These are phyloP conservation scores for Aureobasidium subglaciale DNA, from an alignment of 2,329 filamentous ascomycete species.

Conservation along the genomic window DNA sequence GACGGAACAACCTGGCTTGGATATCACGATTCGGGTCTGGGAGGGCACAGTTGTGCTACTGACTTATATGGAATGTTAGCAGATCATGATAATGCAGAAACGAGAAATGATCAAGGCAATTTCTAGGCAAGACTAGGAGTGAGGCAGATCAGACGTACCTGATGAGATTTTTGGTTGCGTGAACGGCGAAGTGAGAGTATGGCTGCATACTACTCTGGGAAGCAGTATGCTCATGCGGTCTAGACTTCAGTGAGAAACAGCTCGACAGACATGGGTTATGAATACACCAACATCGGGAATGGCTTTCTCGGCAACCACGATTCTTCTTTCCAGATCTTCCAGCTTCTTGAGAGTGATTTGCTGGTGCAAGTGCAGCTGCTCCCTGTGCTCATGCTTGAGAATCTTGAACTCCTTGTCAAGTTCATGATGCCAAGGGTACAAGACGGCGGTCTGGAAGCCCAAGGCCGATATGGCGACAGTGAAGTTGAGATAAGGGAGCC, in stretches of 20 bases:
- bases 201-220: too few relatives aligned
- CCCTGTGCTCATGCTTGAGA: conserved; percentile 19
- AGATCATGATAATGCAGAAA: not conserved
- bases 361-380: conserved; percentile 16
- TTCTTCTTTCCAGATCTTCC: conserved; percentile 3
- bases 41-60: not conserved
- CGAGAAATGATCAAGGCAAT: too few relatives aligned
- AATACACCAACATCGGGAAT: not conserved
- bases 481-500: conserved; percentile 22
- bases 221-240: too few relatives aligned
- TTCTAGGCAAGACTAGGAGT: too few relatives aligned
- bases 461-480: conserved; percentile 21
- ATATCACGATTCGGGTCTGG: too few relatives aligned
- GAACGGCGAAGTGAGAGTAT: too few relatives aligned
- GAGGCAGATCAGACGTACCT: too few relatives aligned
- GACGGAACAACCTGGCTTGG: too few relatives aligned
- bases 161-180: too few relatives aligned
- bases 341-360: conserved; percentile 7
- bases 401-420: conserved; percentile 22
- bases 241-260: not conserved
- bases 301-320: conserved; percentile 6
- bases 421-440: conserved; percentile 25
- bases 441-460: conserved; percentile 22
- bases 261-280: not conserved
- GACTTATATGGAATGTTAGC: not conserved